These are phyloP conservation scores for Coriolopsis trogii DNA, from an alignment of 1,284 basidiomycete genomes.

Conservation along the genomic window DNA sequence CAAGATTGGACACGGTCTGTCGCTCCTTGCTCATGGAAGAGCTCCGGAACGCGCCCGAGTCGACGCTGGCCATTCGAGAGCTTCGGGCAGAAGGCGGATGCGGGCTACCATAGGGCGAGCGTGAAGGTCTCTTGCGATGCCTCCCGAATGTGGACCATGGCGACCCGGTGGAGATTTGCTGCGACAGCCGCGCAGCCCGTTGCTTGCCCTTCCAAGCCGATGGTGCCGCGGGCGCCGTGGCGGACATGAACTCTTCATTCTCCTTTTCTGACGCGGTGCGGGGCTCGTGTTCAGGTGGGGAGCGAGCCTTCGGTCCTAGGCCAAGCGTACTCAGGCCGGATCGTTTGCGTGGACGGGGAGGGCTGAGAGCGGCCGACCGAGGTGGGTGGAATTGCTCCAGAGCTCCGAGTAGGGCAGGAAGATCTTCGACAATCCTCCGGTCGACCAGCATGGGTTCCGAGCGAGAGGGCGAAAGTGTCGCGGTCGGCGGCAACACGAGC, in stretches of 20 bases:
- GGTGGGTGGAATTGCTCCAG: constrained; percentile 16
- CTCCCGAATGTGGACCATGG: constrained; percentile 51
- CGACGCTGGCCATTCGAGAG: constrained; percentile 26
- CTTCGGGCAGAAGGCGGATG: constrained; percentile 21
- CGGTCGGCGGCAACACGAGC: neutral
- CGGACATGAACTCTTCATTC: constrained; percentile 3
- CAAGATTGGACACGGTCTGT: constrained; percentile 9
- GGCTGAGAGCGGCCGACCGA: constrained; percentile 22
- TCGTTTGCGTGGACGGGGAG: constrained; percentile 25
- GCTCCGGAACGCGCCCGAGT: constrained; percentile 20
- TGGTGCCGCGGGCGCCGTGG: neutral
- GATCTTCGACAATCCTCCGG: constrained; percentile 29
- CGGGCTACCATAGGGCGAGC: constrained; percentile 9
- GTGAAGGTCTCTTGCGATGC: constrained; percentile 21
- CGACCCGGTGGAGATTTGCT: constrained; percentile 31
- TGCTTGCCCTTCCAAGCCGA: constrained; percentile 17
- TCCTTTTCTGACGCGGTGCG: constrained; percentile 13
- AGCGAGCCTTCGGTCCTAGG: neutral
- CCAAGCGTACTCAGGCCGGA: constrained; percentile 15
- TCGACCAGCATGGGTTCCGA: constrained; percentile 22
- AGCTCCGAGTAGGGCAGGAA: constrained; percentile 28
- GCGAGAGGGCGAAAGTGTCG: constrained; percentile 4
- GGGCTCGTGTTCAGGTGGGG: neutral
- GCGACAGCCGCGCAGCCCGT: constrained; percentile 30
- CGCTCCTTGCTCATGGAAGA: constrained; percentile 20